These are phyloP conservation scores for Collariella sp. DNA, from an alignment of 495 filamentous ascomycete species.

Conservation along the genomic window DNA sequence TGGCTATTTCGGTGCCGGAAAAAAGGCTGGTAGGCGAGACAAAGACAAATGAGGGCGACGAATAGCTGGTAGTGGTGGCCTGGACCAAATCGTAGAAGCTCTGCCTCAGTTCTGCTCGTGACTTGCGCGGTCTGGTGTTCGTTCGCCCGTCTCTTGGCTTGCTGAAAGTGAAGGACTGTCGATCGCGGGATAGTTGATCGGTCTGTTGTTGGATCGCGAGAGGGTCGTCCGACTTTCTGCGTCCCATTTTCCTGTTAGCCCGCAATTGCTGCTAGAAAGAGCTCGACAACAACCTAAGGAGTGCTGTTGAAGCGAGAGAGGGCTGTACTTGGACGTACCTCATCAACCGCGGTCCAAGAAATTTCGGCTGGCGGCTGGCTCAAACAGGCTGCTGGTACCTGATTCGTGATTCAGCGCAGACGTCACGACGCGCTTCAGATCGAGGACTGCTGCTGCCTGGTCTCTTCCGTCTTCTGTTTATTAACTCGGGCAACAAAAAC, in stretches of 20 bases:
- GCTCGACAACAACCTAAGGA: not conserved
- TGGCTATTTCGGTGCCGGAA: not conserved
- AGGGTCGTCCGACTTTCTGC: constrained; percentile 31
- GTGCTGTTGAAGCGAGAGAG: not conserved
- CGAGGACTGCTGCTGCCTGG: not conserved
- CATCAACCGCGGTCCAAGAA: not conserved
- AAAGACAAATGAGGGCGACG: not conserved
- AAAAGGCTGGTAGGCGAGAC: not conserved
- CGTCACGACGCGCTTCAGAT: not conserved
- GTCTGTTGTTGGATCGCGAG: constrained; percentile 32
- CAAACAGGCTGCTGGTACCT: too few relatives aligned
- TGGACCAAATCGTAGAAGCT: constrained; percentile 24
- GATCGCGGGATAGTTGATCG: constrained; percentile 24
- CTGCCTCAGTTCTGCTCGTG: constrained; percentile 17
- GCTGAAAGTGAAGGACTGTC: constrained; percentile 11
- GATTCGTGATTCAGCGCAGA: too few relatives aligned
- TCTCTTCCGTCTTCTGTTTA: constrained; percentile 10
- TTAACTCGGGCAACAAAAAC: constrained; percentile 1
- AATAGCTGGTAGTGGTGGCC: constrained; percentile 20
- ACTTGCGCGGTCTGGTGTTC: constrained; percentile 2
- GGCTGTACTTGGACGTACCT: not conserved
- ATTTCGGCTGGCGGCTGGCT: too few relatives aligned
- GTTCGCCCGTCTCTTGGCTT: not conserved
- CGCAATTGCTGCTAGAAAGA: constrained; percentile 7
- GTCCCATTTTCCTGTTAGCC: not conserved